These are phyloP conservation scores for Picea engelmannii DNA, from an alignment of 83 land plant genomes.

Conservation along the genomic window DNA sequence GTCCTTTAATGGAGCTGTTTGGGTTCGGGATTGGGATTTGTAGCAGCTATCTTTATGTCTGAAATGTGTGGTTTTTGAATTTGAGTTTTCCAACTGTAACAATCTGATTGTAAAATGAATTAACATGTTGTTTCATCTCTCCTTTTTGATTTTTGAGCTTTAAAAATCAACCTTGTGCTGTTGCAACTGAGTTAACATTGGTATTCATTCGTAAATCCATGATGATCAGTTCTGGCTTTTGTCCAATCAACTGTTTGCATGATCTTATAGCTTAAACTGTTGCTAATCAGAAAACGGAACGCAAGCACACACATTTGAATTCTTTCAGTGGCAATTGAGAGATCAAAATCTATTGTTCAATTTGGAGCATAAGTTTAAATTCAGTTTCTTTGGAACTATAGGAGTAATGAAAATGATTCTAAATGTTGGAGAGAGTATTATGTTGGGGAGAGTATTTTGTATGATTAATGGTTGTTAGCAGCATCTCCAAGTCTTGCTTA, in stretches of 20 bases:
- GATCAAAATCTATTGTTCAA: too few species aligned
- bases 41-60: background rate
- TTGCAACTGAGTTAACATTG: background rate
- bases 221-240: background rate
- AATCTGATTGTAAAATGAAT: background rate
- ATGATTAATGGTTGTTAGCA: too few species aligned
- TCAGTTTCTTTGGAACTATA: too few species aligned
- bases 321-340: too few species aligned
- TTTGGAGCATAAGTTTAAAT: too few species aligned
- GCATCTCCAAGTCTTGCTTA: too few species aligned
- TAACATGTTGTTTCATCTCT: background rate
- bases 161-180: too few species aligned
- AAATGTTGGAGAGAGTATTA: too few species aligned
- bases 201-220: background rate
- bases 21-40: background rate
- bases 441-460: too few species aligned
- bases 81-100: background rate
- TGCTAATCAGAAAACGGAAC: too few species aligned
- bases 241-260: background rate
- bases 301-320: too few species aligned
- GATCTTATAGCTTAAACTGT: background rate
- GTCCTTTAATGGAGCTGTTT: background rate
- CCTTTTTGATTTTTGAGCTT: background rate
- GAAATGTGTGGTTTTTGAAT: background rate
- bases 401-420: too few species aligned